Percentiles rank a stretch among this genome's conserved stretches.
Conservation (phyloP, 208 protist genomes). For the Crithidia bombi region DNA sequence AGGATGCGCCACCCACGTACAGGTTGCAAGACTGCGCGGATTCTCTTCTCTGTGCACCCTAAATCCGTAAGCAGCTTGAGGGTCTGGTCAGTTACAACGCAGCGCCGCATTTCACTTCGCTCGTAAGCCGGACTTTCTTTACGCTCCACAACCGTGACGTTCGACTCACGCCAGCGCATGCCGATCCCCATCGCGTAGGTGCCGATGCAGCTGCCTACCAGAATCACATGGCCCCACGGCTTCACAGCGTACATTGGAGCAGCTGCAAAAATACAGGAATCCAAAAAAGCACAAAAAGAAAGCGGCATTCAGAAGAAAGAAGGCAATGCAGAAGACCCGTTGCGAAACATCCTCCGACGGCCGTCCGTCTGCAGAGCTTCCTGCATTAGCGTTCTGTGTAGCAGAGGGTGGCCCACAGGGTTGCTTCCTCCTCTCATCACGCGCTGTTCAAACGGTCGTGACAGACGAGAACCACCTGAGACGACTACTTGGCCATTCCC, state of each 20-base stretch:
- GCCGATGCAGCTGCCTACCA: constrained; percentile 70
- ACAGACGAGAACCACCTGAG: too few species aligned
- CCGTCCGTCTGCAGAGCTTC: too few species aligned
- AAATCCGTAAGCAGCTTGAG: constrained; percentile 74
- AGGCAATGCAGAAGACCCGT: too few species aligned
- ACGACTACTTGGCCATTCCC: too few species aligned
- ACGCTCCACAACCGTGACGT: constrained; percentile 71
- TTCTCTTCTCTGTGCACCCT: constrained; percentile 57
- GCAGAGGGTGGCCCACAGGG: too few species aligned
- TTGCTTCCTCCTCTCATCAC: too few species aligned
- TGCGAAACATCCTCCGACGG: background rate
- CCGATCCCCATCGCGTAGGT: constrained; percentile 83
- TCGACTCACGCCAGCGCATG: constrained; percentile 87
- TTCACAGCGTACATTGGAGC: constrained; percentile 85
- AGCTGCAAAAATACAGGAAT: background rate
- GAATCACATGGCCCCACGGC: constrained; percentile 79
- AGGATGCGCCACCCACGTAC: constrained; percentile 73
- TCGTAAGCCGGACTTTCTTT: constrained; percentile 57
- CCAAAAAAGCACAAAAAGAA: constrained; percentile 20
- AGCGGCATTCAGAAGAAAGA: background rate
- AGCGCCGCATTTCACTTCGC: constrained; percentile 41
- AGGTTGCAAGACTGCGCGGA: constrained; percentile 52
- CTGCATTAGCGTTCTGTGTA: too few species aligned
- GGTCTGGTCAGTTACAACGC: constrained; percentile 71
- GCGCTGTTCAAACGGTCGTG: too few species aligned